These are phyloP conservation scores for Malassezia globosa DNA, from an alignment of 1,284 basidiomycete genomes.

Conservation along the genomic window DNA sequence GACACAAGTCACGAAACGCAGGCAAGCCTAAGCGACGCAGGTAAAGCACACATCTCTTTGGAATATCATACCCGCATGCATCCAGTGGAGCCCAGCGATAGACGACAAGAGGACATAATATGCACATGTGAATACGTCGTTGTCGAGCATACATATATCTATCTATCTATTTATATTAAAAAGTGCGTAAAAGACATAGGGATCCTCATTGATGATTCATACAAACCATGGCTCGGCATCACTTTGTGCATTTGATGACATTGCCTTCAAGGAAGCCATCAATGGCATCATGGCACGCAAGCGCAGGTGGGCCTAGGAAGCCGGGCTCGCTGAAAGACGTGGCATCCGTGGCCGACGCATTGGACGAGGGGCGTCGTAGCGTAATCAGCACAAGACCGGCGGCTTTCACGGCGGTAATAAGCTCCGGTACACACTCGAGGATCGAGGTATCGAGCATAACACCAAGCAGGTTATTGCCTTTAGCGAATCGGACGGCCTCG, in stretches of 20 bases:
- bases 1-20: conserved; percentile 25
- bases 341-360: too few species aligned
- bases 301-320: not conserved
- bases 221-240: too few species aligned
- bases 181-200: too few species aligned
- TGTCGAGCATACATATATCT: too few species aligned
- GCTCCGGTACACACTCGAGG: conserved; percentile 49
- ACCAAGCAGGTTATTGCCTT: conserved; percentile 82
- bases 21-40: conserved; percentile 32
- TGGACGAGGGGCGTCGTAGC: conserved; percentile 20
- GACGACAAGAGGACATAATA: too few species aligned
- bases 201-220: too few species aligned
- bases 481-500: conserved; percentile 87
- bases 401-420: conserved; percentile 39
- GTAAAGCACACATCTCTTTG: conserved; percentile 18
- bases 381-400: conserved; percentile 40
- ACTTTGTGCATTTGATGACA: conserved; percentile 28
- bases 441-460: conserved; percentile 80
- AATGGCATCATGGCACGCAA: conserved; percentile 15
- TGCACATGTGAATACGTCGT: too few species aligned
- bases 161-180: too few species aligned
- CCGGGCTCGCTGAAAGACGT: not conserved
- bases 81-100: too few species aligned
- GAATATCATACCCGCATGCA: too few species aligned
- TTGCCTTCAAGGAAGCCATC: conserved; percentile 31